Evolutionary conservation across 352 stramenopile genomes (phyloP), one percentile per base, ranked within the genome.

Genomic region (Phytophthora sojae): DNA sequence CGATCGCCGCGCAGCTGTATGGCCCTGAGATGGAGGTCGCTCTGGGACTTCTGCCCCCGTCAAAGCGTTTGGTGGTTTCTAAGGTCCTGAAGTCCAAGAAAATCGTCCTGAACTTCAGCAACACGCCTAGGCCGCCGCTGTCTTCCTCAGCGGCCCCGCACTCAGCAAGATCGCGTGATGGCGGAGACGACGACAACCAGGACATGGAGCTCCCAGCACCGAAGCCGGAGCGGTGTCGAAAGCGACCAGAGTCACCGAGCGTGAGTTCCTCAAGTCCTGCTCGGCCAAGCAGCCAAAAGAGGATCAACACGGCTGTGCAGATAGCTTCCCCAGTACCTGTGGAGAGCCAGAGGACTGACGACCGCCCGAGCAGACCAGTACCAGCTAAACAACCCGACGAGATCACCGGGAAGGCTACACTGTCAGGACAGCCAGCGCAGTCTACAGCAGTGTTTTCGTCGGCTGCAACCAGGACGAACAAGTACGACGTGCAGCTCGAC

Each of bases 51-150:
- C 71, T 94, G 3, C 73, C 87, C 15, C 87, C 87, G 6, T 81
- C 79, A 0, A 93, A 91, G 67, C 79, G 87, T 3, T 74, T 74
- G 25, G 67, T 80, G 5, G 39, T 94, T 17, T 65, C 77, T 7
- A 86, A 87, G 23, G 55, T 92, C 32, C 67, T 94, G 2, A 88
- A 88, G 55, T 71, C 77, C 1, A 81, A 85, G 37, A 86, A 82
- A 14, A 88, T 94, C 50, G 71, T 90, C 32, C 61, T 89, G 4
- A 83, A 76, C 26, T 61, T 72, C 21, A 71, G 32, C 25, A 74
- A 57, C 23, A 55, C 44, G 8, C 60, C 53, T 29, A 61, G 61
- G 15, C 65, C 61, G 30, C 57, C 57, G 50, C 35, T 71, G 49
- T 65, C 64, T 29, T 37, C 50, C 21, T 52, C 51, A 4, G 63